Percentiles rank a stretch among this genome's conserved stretches.
Conservation (phyloP, 352 stramenopile species). For the Peronospora farinosa region DNA sequence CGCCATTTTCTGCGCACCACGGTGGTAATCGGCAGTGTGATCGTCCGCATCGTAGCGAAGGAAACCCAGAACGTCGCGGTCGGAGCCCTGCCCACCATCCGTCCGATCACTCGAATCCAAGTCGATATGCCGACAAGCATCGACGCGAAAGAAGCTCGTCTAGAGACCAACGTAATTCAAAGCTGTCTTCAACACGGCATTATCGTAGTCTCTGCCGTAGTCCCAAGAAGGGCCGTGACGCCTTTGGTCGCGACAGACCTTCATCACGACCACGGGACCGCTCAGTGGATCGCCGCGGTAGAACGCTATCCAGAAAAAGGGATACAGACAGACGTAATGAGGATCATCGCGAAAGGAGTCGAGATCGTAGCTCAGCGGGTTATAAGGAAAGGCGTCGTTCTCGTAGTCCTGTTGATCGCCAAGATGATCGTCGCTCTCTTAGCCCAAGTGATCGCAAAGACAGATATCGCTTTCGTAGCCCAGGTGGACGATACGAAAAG, state of each 20-base stretch:
- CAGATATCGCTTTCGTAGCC: conserved; percentile 18
- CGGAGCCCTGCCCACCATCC: conserved; percentile 4
- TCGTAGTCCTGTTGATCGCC: not conserved
- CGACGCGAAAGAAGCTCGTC: conserved; percentile 8
- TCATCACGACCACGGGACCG: not conserved
- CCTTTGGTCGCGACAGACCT: conserved; percentile 23
- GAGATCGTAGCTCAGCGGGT: conserved; percentile 12
- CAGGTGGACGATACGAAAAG: not conserved
- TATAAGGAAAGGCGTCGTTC: not conserved
- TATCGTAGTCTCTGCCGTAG: conserved; percentile 20
- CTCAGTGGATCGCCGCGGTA: conserved; percentile 10
- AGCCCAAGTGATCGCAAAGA: conserved; percentile 5
- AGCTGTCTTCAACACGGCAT: not conserved
- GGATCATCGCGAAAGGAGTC: conserved; percentile 14
- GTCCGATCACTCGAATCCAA: conserved; percentile 1
- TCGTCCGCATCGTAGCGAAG: not conserved
- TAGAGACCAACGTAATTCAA: conserved; percentile 9
- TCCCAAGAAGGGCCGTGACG: conserved; percentile 10
- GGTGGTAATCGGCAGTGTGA: not conserved
- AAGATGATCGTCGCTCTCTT: not conserved
- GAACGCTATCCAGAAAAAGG: no score
- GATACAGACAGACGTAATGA: conserved; percentile 5
- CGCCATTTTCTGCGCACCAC: conserved; percentile 4
- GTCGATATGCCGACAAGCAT: conserved; percentile 1
- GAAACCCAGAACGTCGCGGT: conserved; percentile 8